phyloP scores from a whole-genome alignment of 2,329 filamentous ascomycete species.

The Cladosporium austrohemisphaericum region DNA sequence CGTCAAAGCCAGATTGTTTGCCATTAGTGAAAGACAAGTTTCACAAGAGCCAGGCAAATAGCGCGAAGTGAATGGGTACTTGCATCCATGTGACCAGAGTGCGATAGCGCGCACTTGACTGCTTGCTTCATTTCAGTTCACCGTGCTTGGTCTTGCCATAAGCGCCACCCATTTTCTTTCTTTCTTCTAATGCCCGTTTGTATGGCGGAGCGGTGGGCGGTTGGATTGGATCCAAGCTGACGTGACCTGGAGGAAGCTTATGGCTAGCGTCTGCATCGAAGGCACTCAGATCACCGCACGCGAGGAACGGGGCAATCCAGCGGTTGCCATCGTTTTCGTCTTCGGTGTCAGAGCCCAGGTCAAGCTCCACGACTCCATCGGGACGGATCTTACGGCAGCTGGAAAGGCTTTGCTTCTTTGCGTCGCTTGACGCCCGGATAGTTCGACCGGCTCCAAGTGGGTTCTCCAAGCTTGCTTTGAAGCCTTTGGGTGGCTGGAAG shows the following conservation, averaged over 20 bases:
- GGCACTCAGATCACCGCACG: slow-evolving; percentile 91
- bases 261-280: slow-evolving; percentile 97
- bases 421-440: slow-evolving; percentile 35
- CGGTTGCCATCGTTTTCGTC: slow-evolving; percentile 48
- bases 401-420: slow-evolving; percentile 20
- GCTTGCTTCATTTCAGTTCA: slow-evolving; percentile 9
- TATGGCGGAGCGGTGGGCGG: slow-evolving; percentile 95
- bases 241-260: slow-evolving; percentile 76
- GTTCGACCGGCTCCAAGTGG: slow-evolving; percentile 64
- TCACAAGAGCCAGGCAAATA: no score
- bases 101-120: no score
- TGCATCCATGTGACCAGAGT: no score
- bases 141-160: slow-evolving; percentile 65
- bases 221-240: slow-evolving; percentile 87
- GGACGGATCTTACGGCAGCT: slow-evolving; percentile 34
- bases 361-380: slow-evolving; percentile 48
- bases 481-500: slow-evolving; percentile 75
- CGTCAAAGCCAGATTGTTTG: no score
- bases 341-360: slow-evolving; percentile 42
- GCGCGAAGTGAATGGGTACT: no score
- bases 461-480: slow-evolving; percentile 70
- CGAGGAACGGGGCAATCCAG: slow-evolving; percentile 94
- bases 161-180: slow-evolving; percentile 69
- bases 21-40: no score
- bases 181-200: slow-evolving; percentile 81